Evolutionary conservation across 495 filamentous ascomycete species (phyloP), one percentile per base, ranked within the genome.

Genomic region (Hyphodiscus hymeniophilus): DNA sequence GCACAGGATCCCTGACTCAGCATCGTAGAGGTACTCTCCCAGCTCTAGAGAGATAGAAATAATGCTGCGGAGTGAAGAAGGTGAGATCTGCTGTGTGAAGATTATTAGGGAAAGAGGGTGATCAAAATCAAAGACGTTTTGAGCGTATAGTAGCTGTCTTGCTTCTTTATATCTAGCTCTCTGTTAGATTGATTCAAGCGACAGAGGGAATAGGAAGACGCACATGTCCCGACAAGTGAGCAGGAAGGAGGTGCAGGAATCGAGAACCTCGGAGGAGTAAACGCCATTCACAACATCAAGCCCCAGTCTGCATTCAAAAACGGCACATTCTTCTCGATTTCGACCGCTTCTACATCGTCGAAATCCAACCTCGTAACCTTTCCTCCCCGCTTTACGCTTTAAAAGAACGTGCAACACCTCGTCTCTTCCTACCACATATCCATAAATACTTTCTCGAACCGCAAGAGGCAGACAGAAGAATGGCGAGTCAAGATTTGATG

Each of bases 121-220:
- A 23, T 48, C 45, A n/a, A 48, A 48, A 10, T 38, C 32, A 11
- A 48, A 32, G 10, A 21, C 39, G 35, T 48, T 48, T 32, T 48
- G 34, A 11, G 13, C 30, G 26, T 48, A 40, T 7, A 48, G 2
- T 6, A 48, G 1, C 15, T 48, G 13, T 11, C 33, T 7, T 18
- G 34, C 45, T 16, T 48, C 45, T 33, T 40, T 31, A n/a, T 36
- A 36, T 36, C 34, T 42, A 20, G 11, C 10, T n/a, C n/a, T n/a
- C n/a, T n/a, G n/a, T n/a, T n/a, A n/a, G n/a, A n/a, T n/a, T n/a
- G n/a, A n/a, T n/a, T n/a, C n/a, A n/a, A n/a, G n/a, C n/a, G n/a
- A n/a, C 26, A 5, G 17, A 7, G 17, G 3, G 17, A n/a, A 5
- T n/a, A 7, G 15, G 15, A 36, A 7, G 17, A 36, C 34, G 6